Evolutionary conservation across 805 yeast genomes (phyloP), one percentile per base, ranked within the genome.

Genomic region (Groenewaldozyma salmanticensis): DNA sequence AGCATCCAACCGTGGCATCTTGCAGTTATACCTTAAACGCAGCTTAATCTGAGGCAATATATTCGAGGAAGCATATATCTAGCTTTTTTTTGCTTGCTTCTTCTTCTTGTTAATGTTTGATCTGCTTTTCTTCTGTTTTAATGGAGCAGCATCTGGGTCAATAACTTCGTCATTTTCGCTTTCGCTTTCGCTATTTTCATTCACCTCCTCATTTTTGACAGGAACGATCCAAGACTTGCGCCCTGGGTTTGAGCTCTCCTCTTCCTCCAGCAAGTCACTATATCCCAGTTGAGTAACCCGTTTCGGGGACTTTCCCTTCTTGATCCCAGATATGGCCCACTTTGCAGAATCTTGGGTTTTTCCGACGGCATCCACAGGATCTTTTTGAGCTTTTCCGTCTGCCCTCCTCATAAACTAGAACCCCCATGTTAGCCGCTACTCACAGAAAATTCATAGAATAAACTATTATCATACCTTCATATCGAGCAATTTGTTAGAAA

Each of bases 401-500:
- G 59, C 54, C 32, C 43, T 50, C 35, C 49, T 36, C 55, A 63
- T 62, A 31, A 61, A 41, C 45, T 51, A 18, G 18, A 56, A 34
- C 18, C 39, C 38, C 29, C 27, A 17, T 4, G 19, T 16, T 19
- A 11, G n/a, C 22, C 33, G 31, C 11, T 16, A 5, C 3, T 48
- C 45, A 4, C 58, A 62, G 70, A 16, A 21, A 5, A 33, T 33
- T 19, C 21, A 13, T n/a, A 11, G 33, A 24, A 15, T 27, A 24
- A 24, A 9, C 13, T 9, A 22, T 27, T 18, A 19, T 78, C 76
- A 74, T 65, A 77, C 78, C 68, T 84, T 85, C 95, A 85, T 85
- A 72, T 79, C 81, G 77, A 80, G 66, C 52, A 85, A 83, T 52
- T 86, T 71, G 52, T 75, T 74, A 21, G 92, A 81, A 43, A 77